phyloP scores from a whole-genome alignment of 768 basidiomycete species.

The Lentinula lateritia region DNA sequence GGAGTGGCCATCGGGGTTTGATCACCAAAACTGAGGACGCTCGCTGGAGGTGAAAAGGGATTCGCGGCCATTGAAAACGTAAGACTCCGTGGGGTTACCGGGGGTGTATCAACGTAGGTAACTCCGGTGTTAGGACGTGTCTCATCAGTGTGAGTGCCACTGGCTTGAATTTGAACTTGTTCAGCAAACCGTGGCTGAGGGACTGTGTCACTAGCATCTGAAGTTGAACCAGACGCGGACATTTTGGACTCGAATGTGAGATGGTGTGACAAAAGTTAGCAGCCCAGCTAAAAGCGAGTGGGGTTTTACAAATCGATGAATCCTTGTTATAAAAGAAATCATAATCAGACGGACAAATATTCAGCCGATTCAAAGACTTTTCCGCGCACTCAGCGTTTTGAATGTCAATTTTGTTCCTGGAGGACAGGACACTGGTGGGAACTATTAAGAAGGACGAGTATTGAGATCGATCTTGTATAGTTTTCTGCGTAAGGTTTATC shows the following conservation, averaged over 20 bases:
- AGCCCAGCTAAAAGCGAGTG: not conserved
- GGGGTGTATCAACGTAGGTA: constrained; percentile 25
- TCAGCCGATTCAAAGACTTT: not conserved
- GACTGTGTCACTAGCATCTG: constrained; percentile 18
- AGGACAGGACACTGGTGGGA: not conserved
- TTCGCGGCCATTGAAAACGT: constrained; percentile 22
- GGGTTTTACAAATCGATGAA: not conserved
- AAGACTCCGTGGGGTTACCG: constrained; percentile 33
- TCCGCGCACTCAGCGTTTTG: constrained; percentile 1
- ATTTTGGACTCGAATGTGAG: not conserved
- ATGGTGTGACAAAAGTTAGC: not conserved
- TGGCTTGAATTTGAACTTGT: not conserved
- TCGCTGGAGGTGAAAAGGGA: constrained; percentile 50
- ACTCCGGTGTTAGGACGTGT: not conserved
- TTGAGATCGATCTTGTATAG: not conserved
- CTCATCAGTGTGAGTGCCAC: not conserved
- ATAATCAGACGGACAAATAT: not conserved
- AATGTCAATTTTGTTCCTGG: constrained; percentile 5
- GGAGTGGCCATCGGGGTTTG: constrained; percentile 17
- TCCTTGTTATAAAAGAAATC: not conserved
- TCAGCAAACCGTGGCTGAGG: constrained; percentile 13
- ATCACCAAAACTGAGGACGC: constrained; percentile 36
- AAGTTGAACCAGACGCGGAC: constrained; percentile 13
- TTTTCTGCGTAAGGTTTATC: not conserved
- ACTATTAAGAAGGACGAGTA: not conserved